A percentile compares a stretch with the other conserved stretches of the same genome.
Conservation (phyloP, 768 basidiomycete species). For the Podaxis carcinomalis region DNA sequence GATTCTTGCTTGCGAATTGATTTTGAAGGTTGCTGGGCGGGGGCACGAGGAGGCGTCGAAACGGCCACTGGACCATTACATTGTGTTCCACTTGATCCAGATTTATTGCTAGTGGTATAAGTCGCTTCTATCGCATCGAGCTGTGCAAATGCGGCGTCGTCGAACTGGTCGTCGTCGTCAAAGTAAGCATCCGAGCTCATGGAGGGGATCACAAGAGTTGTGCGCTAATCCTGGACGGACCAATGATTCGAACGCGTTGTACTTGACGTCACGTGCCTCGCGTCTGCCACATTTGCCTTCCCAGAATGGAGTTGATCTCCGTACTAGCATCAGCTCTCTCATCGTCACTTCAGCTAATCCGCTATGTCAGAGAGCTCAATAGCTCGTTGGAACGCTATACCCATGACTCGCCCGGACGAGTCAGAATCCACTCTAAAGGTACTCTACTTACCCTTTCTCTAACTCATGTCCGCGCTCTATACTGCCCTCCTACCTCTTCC, state of each 20-base stretch:
- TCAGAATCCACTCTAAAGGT: slow-evolving; percentile 50
- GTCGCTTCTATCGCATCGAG: slow-evolving; percentile 72
- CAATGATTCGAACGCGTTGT: slow-evolving; percentile 17
- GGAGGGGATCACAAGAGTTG: slow-evolving; percentile 1
- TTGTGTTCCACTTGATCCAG: slow-evolving; percentile 7
- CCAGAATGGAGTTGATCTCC: background rate
- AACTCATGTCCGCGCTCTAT: slow-evolving; percentile 33
- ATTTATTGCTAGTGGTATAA: slow-evolving; percentile 27
- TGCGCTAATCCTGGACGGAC: background rate
- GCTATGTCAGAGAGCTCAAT: slow-evolving; percentile 62
- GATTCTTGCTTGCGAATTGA: slow-evolving; percentile 32
- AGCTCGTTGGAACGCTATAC: slow-evolving; percentile 72
- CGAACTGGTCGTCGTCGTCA: slow-evolving; percentile 54
- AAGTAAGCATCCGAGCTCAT: slow-evolving; percentile 84
- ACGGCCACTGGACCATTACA: slow-evolving; percentile 10
- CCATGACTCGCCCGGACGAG: slow-evolving; percentile 32
- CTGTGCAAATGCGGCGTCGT: slow-evolving; percentile 54
- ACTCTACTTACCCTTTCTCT: slow-evolving; percentile 50
- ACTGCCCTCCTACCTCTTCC: slow-evolving; percentile 52
- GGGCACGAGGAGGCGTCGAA: slow-evolving; percentile 15
- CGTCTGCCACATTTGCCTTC: background rate
- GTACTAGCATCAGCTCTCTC: background rate
- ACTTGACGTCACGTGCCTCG: slow-evolving; percentile 21
- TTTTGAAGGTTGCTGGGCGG: slow-evolving; percentile 13
- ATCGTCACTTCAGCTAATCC: background rate